These are phyloP conservation scores for Hymenotorrendiella dingleyae DNA, from an alignment of 2,329 filamentous ascomycete species.

Conservation along the genomic window DNA sequence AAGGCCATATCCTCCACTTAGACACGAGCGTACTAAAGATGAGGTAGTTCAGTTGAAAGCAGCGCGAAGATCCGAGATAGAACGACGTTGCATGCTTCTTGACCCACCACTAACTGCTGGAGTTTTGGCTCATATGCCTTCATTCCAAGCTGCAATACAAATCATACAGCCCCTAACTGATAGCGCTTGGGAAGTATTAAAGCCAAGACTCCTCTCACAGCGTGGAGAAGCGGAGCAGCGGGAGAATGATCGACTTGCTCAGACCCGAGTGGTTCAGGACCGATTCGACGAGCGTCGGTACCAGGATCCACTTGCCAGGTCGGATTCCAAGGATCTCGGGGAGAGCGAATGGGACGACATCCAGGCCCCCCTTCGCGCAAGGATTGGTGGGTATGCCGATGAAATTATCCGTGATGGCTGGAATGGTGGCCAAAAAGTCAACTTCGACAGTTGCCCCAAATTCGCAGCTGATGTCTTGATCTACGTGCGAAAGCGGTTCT, in stretches of 20 bases:
- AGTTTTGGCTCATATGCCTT: constrained; percentile 62
- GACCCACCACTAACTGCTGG: constrained; percentile 57
- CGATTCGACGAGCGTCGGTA: constrained; percentile 27
- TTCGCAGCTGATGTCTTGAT: constrained; percentile 69
- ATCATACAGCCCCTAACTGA: constrained; percentile 64
- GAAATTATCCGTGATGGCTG: constrained; percentile 62
- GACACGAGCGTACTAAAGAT: constrained; percentile 50
- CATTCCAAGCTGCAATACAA: constrained; percentile 68
- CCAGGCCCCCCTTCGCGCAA: constrained; percentile 61
- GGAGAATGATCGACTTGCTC: constrained; percentile 37
- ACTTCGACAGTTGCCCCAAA: constrained; percentile 54
- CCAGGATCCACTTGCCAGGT: constrained; percentile 33
- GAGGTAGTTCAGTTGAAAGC: constrained; percentile 60
- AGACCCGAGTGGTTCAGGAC: constrained; percentile 34
- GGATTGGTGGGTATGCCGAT: constrained; percentile 61
- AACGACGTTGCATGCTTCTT: constrained; percentile 60
- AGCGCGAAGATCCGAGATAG: constrained; percentile 62
- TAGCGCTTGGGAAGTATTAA: constrained; percentile 62
- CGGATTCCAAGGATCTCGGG: constrained; percentile 49
- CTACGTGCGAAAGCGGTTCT: constrained; percentile 62
- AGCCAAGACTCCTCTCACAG: constrained; percentile 61
- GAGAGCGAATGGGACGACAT: constrained; percentile 67
- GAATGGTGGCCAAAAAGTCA: constrained; percentile 57
- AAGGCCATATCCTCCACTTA: constrained; percentile 18
- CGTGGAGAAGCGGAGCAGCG: constrained; percentile 57